Evolutionary conservation across 2,329 filamentous ascomycete genomes (phyloP).

Genomic region (Capronia epimyces): DNA sequence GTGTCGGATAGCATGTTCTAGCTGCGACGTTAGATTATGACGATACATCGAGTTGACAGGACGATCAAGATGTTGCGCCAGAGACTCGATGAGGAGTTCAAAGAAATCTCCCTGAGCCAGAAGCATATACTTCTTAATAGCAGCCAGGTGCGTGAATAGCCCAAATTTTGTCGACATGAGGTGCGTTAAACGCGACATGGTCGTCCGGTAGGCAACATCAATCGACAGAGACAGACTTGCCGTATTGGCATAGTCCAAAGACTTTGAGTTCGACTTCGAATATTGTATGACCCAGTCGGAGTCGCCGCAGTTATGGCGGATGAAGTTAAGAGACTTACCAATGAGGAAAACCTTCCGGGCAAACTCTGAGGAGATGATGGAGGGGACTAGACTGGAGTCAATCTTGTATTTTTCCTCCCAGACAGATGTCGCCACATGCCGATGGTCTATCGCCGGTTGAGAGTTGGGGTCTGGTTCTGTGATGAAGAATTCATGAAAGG

Average conservation of each 20-base stretch:
- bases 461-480: conserved; percentile 64
- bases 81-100: conserved; percentile 90
- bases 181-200: conserved; percentile 89
- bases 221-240: conserved; percentile 88
- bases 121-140: conserved; percentile 89
- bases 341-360: conserved; percentile 96
- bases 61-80: conserved; percentile 85
- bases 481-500: conserved; percentile 93
- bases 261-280: conserved; percentile 85
- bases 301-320: conserved; percentile 89
- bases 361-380: conserved; percentile 88
- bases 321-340: conserved; percentile 96
- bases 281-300: conserved; percentile 93
- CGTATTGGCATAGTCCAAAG: conserved; percentile 79
- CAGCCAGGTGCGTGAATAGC: conserved; percentile 83
- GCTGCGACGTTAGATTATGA: conserved; percentile 92
- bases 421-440: conserved; percentile 67
- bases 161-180: conserved; percentile 95
- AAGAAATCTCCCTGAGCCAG: conserved; percentile 97
- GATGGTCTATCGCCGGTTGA: conserved; percentile 46
- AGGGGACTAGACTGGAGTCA: conserved; percentile 78
- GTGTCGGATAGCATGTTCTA: conserved; percentile 93
- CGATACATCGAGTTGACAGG: conserved; percentile 96
- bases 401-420: conserved; percentile 98
- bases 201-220: conserved; percentile 94